Evolutionary conservation across 345 rosid species (phyloP).

Genomic region (Mangifera indica): DNA sequence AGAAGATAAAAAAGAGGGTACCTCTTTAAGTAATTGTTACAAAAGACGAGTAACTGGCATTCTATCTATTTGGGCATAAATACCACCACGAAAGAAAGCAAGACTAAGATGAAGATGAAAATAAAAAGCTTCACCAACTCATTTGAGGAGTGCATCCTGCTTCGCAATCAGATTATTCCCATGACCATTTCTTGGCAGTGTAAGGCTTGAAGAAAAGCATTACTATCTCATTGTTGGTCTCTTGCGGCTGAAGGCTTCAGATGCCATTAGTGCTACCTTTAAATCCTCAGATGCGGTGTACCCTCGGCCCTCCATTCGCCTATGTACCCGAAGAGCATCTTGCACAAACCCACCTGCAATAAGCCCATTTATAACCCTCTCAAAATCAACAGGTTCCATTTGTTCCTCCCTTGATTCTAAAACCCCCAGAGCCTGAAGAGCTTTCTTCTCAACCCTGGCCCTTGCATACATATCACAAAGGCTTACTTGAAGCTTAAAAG

Average conservation of each 20-base stretch:
- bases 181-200: slow-evolving; percentile 3
- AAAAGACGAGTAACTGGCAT: neutral
- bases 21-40: slow-evolving; percentile 6
- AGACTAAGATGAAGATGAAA: neutral
- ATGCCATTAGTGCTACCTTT: slow-evolving; percentile 31
- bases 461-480: slow-evolving; percentile 78
- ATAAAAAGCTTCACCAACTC: neutral
- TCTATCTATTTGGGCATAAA: neutral
- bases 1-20: neutral
- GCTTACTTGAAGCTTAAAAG: slow-evolving; percentile 62
- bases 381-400: slow-evolving; percentile 53
- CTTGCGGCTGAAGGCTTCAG: slow-evolving; percentile 23
- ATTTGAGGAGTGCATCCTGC: neutral
- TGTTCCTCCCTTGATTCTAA: slow-evolving; percentile 52
- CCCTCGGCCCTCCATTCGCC: slow-evolving; percentile 58
- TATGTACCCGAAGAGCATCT: slow-evolving; percentile 56
- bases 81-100: neutral
- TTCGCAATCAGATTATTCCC: slow-evolving; percentile 4
- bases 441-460: slow-evolving; percentile 66
- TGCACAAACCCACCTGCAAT: slow-evolving; percentile 56
- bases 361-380: slow-evolving; percentile 59
- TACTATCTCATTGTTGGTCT: slow-evolving; percentile 23
- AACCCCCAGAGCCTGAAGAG: slow-evolving; percentile 71
- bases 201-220: slow-evolving; percentile 1
- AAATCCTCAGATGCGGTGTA: slow-evolving; percentile 40